Evolutionary conservation across 2,329 filamentous ascomycete species (phyloP).

Genomic region (Escovopsis weberi): DNA sequence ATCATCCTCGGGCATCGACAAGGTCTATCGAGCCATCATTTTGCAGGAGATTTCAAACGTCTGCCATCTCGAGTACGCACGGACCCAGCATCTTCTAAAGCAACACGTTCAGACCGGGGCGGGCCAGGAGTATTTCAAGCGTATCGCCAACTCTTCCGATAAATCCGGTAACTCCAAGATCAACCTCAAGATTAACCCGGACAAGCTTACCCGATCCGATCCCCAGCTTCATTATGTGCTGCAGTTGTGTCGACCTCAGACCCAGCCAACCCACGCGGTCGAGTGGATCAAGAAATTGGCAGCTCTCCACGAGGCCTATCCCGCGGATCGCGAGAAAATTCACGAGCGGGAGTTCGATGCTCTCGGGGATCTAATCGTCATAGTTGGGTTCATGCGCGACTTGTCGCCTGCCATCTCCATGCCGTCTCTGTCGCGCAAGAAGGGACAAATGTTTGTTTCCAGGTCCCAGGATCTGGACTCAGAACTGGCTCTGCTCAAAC

Average conservation of each 20-base stretch:
- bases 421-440: slow-evolving; percentile 24
- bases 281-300: slow-evolving; percentile 27
- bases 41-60: slow-evolving; percentile 32
- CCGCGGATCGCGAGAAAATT: slow-evolving; percentile 20
- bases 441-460: slow-evolving; percentile 22
- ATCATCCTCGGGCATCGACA: slow-evolving; percentile 11
- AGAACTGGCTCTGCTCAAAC: slow-evolving; percentile 25
- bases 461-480: slow-evolving; percentile 18
- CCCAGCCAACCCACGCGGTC: slow-evolving; percentile 18
- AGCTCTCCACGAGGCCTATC: slow-evolving; percentile 20
- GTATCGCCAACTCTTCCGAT: slow-evolving; percentile 20
- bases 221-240: slow-evolving; percentile 29
- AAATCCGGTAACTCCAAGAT: slow-evolving; percentile 21
- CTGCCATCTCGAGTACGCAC: slow-evolving; percentile 27
- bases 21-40: slow-evolving; percentile 18
- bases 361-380: slow-evolving; percentile 22
- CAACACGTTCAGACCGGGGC: slow-evolving; percentile 22
- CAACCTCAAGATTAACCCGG: slow-evolving; percentile 25
- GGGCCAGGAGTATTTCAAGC: slow-evolving; percentile 27
- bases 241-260: slow-evolving; percentile 26
- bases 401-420: slow-evolving; percentile 19
- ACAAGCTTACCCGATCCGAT: slow-evolving; percentile 21
- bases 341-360: slow-evolving; percentile 18
- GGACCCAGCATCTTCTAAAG: slow-evolving; percentile 24
- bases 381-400: slow-evolving; percentile 25